Percentiles rank a stretch among this genome's conserved stretches.
Evolutionary conservation across 805 yeast species (phyloP).

Genomic region (Candida coquimbonensis): DNA sequence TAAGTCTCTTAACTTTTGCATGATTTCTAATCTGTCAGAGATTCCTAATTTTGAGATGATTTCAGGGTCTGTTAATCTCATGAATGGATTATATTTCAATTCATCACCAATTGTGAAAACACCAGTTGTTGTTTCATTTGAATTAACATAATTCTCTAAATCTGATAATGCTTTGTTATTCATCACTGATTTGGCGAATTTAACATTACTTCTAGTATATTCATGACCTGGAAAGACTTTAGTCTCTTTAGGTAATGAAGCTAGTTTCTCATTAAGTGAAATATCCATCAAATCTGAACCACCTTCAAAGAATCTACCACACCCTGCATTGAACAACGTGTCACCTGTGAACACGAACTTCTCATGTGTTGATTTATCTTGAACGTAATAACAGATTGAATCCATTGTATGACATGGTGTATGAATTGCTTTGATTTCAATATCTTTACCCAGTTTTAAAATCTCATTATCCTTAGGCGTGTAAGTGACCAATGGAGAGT

Average conservation of each 20-base stretch:
- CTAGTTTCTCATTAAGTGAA: slow-evolving; percentile 56
- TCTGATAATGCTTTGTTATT: slow-evolving; percentile 39
- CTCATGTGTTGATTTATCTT: slow-evolving; percentile 53
- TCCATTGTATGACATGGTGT: slow-evolving; percentile 99
- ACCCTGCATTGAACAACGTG: slow-evolving; percentile 88
- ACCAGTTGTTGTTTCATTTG: slow-evolving; percentile 78
- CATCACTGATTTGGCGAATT: slow-evolving; percentile 59
- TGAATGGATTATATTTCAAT: slow-evolving; percentile 77
- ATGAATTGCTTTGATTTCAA: slow-evolving; percentile 73
- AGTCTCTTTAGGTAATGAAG: slow-evolving; percentile 59
- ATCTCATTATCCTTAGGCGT: slow-evolving; percentile 63
- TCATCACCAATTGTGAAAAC: slow-evolving; percentile 81
- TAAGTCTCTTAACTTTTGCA: slow-evolving; percentile 68
- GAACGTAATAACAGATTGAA: slow-evolving; percentile 79
- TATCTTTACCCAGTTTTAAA: slow-evolving; percentile 50
- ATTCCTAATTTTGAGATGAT: slow-evolving; percentile 56
- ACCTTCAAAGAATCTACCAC: slow-evolving; percentile 97
- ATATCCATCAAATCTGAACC: slow-evolving; percentile 70
- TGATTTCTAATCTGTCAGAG: slow-evolving; percentile 44
- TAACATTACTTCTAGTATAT: slow-evolving; percentile 77
- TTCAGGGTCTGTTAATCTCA: slow-evolving; percentile 63
- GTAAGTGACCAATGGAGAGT: slow-evolving; percentile 63
- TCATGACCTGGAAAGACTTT: slow-evolving; percentile 92
- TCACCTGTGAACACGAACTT: slow-evolving; percentile 91
- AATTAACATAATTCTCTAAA: slow-evolving; percentile 43